phyloP scores from a whole-genome alignment of 2,329 filamentous ascomycete genomes.

The Diaporthe australafricana region DNA sequence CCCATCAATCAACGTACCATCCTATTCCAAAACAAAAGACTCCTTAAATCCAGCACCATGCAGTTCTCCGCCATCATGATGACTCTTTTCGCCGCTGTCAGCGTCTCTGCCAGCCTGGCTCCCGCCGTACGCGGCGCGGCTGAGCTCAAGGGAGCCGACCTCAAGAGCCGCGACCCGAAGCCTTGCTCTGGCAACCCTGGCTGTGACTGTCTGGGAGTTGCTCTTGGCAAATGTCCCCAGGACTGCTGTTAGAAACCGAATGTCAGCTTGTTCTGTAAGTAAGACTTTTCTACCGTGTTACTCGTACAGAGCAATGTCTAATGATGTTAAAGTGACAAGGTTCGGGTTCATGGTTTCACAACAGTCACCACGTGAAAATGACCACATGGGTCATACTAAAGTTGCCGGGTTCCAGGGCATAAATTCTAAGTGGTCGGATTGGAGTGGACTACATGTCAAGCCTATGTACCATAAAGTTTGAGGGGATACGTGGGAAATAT shows the following conservation, averaged over 20 bases:
- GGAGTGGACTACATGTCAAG: no score
- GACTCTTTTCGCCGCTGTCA: slow-evolving; percentile 3
- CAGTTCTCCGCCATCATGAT: slow-evolving; percentile 18
- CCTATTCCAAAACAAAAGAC: not conserved
- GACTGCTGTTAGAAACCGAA: not conserved
- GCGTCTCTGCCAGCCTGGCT: slow-evolving; percentile 17
- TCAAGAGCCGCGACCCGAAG: slow-evolving; percentile 2
- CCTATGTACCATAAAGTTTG: not conserved
- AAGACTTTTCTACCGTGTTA: not conserved
- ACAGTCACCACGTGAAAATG: no score
- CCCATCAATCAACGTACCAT: not conserved
- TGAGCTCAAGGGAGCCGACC: not conserved
- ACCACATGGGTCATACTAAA: no score
- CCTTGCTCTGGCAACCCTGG: slow-evolving; percentile 16
- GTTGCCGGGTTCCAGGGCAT: no score
- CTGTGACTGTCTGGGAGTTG: slow-evolving; percentile 6
- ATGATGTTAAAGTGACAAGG: not conserved
- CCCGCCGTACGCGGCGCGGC: slow-evolving; percentile 7
- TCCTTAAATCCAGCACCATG: not conserved
- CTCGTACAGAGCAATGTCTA: not conserved
- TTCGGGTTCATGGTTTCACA: no score
- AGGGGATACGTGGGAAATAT: not conserved
- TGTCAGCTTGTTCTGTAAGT: not conserved
- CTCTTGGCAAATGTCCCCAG: not conserved
- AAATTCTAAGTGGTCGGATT: not conserved